Evolutionary conservation across 306 rosid species (phyloP), one percentile per base, ranked within the genome.

Genomic region (Quercus berberidifolia): DNA sequence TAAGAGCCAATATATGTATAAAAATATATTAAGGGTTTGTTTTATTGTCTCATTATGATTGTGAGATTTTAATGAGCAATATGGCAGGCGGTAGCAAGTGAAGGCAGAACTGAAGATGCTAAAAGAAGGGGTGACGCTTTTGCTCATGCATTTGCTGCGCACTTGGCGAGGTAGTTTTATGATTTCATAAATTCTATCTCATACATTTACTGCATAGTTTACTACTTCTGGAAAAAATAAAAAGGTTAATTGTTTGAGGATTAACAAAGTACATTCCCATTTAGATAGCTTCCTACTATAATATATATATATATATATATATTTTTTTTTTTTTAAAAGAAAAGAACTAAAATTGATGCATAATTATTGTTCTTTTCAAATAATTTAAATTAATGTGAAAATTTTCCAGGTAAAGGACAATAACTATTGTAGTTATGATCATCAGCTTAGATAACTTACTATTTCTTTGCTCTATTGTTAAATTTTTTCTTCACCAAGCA

Each of bases 61-160:
- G 82, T 82, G 77, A 85, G 69, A 51, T 54, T 76, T 82, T 20
- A 15, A 6, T 46, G 67, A 84, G 75, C 76, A 74, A 49, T 74
- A 65, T 92, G 86, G 62, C 78, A 96, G 99, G 99, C 99, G 28
- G 98, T 93, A 76, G 99, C 99, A 77, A 93, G 99, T 79, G 99
- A 96, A 90, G 99, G 98, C 81, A 93, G 98, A 79, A 93, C 97
- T 12, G 98, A 93, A 73, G 98, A 96, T 87, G 99, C 99, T 69
- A 90, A 91, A 88, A 89, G 96, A 91, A 93, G 98, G 87, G 99
- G 97, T 65, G 93, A 91, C 76, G 99, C 99, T 80, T 96, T 96
- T 83, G 97, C 97, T 76, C 94, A 83, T 73, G 99, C 98, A 49
- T 96, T 96, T 86, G 91, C 98, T 80, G 99, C 97, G 2, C 99